Evolutionary conservation across 371 early-diverging fungal genomes (phyloP), one percentile per base, ranked within the genome.

Genomic region (Mucor sp.): DNA sequence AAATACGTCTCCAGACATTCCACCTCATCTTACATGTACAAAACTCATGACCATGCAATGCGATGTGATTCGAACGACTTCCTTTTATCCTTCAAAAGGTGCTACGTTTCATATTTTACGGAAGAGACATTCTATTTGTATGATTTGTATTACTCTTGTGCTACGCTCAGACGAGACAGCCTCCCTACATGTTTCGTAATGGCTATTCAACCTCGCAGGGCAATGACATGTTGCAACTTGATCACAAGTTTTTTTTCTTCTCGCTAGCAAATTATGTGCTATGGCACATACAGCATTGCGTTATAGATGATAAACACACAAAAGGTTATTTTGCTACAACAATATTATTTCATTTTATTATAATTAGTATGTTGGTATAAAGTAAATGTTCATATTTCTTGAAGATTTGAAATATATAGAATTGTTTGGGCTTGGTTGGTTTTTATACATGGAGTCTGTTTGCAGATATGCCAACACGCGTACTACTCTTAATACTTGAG

Each of bases 401-500:
- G 50, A 1, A 50, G 25, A 19, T 8, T 50, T 25, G 25, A 23
- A 50, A 50, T 25, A 50, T 3, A 23, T 50, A 50, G 12, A 50
- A 37, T 14, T 25, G 25, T 50, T 50, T 25, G 50, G 4, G 25
- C 12, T 9, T 6, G 30, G 2, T 30, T 48, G n/a, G 35, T 25
- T 21, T 50, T 50, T 23, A 50, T 25, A 50, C 44, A 25, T 59
- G 23, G 15, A 28, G 28, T 19, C 44, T 33, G 28, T 28, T 60
- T 14, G 14, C 14, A 28, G 61, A 30, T 28, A 43, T 23, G 35
- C 21, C 19, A 15, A 25, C 25, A 62, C 62, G 62, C 62, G 62
- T 23, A 15, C 50, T 25, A 0, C 23, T 27, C 5, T 66, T 72
- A 75, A 63, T 72, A 75, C 62, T 75, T 75, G 21, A 75, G 67